Evolutionary conservation across 176 grass and related monocot genomes (phyloP), one percentile per base, ranked within the genome.

Genomic region (Puccinellia tenuiflora): DNA sequence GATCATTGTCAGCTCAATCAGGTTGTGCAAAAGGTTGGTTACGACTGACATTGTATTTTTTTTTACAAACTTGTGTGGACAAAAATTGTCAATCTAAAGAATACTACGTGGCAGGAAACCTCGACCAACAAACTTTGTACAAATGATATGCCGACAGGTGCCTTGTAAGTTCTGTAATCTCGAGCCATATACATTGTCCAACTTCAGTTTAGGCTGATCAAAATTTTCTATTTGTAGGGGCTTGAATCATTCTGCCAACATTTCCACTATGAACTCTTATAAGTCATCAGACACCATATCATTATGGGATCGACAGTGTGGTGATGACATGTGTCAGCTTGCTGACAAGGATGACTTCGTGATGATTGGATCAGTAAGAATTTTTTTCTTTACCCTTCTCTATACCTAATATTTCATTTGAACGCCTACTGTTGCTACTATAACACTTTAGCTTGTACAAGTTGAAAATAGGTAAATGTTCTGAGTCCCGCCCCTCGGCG

Each of bases 271-370:
- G 38, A 88, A 79, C 40, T 83, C 82, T 67, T 55, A 81, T 18
- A 92, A 91, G 48, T 67, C 83, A 57, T 87, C 80, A 40, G 46
- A 38, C 33, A 81, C 15, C 43, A 88, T 51, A 81, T 72, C 88
- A 57, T 82, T 86, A 75, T 92, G 90, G 90, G 86, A 89, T 42
- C 28, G 45, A 26, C 85, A 62, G 60, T 84, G 47, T 54, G 73
- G 38, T 79, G 81, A 92, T 68, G 88, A 91, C n/a, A 92, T 86
- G 81, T 92, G 86, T 66, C 75, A 86, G 34, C 77, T 89, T 86
- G 73, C 52, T 37, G 86, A 91, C 28, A 80, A 78, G 28, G 82
- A 91, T 86, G 86, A 94, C 54, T 75, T 74, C 51, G 84, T 72
- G 9, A 50, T 84, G 37, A 67, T 88, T 82, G 85, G 83, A 81